Conservation (phyloP, 2,329 filamentous ascomycete genomes). For the Pseudogymnoascus sp. region DNA sequence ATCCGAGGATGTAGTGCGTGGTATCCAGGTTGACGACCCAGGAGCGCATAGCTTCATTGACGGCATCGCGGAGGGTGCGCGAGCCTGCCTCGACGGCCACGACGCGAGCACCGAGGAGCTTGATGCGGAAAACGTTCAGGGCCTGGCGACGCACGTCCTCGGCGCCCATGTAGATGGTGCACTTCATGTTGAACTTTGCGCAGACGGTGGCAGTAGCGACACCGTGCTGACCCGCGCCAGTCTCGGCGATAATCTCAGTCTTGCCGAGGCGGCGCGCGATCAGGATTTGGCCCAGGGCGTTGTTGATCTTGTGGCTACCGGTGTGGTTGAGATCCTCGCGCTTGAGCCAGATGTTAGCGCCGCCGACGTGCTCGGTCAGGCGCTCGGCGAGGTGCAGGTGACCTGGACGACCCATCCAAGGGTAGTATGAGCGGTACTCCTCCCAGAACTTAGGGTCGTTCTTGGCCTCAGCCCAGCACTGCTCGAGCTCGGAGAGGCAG, state of each 20-base stretch:
- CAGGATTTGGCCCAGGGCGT: conserved; percentile 87
- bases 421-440: conserved; percentile 91
- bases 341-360: conserved; percentile 96
- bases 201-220: conserved; percentile 96
- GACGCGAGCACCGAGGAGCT: conserved; percentile 85
- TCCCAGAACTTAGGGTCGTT: conserved; percentile 93
- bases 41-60: conserved; percentile 89
- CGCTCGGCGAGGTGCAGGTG: conserved; percentile 83
- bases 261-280: conserved; percentile 81
- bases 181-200: conserved; percentile 97
- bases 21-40: conserved; percentile 92
- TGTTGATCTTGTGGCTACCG: conserved; percentile 99
- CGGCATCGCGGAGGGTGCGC: conserved; percentile 72
- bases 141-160: conserved; percentile 95
- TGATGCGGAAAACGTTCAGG: conserved; percentile 97
- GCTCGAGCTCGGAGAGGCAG: conserved; percentile 82
- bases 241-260: conserved; percentile 96
- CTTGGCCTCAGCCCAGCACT: conserved; percentile 78
- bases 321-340: conserved; percentile 97
- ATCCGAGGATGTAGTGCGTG: conserved; percentile 97
- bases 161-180: conserved; percentile 96
- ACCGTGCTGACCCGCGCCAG: conserved; percentile 93
- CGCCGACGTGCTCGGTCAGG: conserved; percentile 79
- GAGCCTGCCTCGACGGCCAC: conserved; percentile 88
- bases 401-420: conserved; percentile 92